Evolutionary conservation across 2,329 filamentous ascomycete genomes (phyloP).

Genomic region (Pestalotiopsis sp.): DNA sequence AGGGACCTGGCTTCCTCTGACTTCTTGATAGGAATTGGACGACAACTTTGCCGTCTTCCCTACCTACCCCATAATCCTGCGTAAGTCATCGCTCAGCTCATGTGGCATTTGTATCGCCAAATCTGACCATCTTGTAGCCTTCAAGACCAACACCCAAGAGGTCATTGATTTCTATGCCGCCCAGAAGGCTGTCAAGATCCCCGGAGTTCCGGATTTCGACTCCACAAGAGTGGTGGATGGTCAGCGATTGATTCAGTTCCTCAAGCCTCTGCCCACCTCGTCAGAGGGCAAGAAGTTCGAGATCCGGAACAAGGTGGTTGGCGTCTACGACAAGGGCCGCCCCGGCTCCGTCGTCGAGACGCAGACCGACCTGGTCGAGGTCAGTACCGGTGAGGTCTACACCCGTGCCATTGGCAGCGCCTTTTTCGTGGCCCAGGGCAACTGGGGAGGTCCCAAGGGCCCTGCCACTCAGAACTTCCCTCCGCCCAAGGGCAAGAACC

Average conservation of each 20-base stretch:
- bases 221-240: constrained; percentile 75
- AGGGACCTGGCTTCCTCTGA: neutral
- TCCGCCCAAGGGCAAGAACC: constrained; percentile 68
- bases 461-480: constrained; percentile 78
- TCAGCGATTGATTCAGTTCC: constrained; percentile 76
- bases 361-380: constrained; percentile 75
- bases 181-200: constrained; percentile 66
- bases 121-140: constrained; percentile 45
- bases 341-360: constrained; percentile 80
- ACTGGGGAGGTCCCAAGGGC: constrained; percentile 89
- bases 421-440: constrained; percentile 78
- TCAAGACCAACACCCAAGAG: constrained; percentile 76
- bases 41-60: constrained; percentile 86
- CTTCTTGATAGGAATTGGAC: constrained; percentile 70
- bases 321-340: constrained; percentile 88
- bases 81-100: constrained; percentile 43
- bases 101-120: neutral
- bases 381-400: constrained; percentile 68
- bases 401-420: constrained; percentile 66
- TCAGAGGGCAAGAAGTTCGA: constrained; percentile 75
- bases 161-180: constrained; percentile 82
- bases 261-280: constrained; percentile 72
- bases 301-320: constrained; percentile 73
- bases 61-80: constrained; percentile 80
- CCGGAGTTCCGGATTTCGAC: constrained; percentile 76